Percentiles rank a stretch among this genome's conserved stretches.
These are phyloP conservation scores for Mycena vulgaris DNA, from an alignment of 768 basidiomycete genomes.

Conservation along the genomic window DNA sequence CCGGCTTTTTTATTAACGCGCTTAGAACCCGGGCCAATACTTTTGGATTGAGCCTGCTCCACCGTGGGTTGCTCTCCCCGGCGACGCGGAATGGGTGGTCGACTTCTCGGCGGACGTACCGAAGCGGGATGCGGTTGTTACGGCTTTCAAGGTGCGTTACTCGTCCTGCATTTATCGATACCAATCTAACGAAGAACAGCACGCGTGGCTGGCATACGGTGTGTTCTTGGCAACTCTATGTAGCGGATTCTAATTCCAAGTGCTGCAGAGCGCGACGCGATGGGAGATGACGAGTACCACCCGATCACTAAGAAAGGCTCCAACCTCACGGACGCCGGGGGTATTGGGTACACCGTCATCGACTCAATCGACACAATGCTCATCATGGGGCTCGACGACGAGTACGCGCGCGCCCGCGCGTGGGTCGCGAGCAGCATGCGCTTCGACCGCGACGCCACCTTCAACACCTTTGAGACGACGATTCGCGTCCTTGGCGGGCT, in stretches of 20 bases:
- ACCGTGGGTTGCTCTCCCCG: slow-evolving; percentile 26
- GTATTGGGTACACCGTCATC: slow-evolving; percentile 90
- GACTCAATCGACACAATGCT: slow-evolving; percentile 92
- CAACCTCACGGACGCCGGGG: slow-evolving; percentile 84
- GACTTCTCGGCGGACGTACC: slow-evolving; percentile 66
- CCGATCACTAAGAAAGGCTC: slow-evolving; percentile 81
- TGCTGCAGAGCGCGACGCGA: slow-evolving; percentile 92
- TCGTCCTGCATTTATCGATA: background rate
- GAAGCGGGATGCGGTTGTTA: slow-evolving; percentile 79
- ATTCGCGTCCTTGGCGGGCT: slow-evolving; percentile 94
- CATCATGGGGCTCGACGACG: slow-evolving; percentile 85
- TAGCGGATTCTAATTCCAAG: too few relatives aligned
- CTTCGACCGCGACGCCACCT: slow-evolving; percentile 83
- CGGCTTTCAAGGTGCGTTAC: slow-evolving; percentile 84
- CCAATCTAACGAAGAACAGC: slow-evolving; percentile 57
- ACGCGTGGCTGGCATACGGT: slow-evolving; percentile 92
- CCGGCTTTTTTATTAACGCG: background rate
- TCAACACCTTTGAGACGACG: slow-evolving; percentile 97
- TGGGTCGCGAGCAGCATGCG: slow-evolving; percentile 82
- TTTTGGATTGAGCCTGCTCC: slow-evolving; percentile 9
- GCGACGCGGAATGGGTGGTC: slow-evolving; percentile 22
- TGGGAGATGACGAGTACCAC: slow-evolving; percentile 94
- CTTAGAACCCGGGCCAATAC: slow-evolving; percentile 30
- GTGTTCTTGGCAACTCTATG: slow-evolving; percentile 23
- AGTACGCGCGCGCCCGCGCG: slow-evolving; percentile 80